Evolutionary conservation across 306 rosid species (phyloP), one percentile per base, ranked within the genome.

Genomic region (Crotalaria pallida): DNA sequence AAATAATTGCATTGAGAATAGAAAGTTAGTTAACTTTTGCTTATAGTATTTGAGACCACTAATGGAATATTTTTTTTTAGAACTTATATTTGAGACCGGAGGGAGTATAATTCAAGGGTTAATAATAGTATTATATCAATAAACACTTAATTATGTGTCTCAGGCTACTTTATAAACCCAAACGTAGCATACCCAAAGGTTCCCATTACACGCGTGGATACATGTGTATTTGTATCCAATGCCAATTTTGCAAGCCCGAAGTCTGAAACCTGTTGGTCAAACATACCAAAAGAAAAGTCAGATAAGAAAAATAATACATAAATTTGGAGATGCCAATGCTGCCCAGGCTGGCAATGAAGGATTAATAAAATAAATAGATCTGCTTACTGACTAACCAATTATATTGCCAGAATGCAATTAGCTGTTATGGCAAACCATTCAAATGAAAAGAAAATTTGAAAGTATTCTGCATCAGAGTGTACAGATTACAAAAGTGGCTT

Each of bases 201-300:
- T 79, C 97, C 99, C 99, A 95, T 95, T 17, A 95, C 99, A 47
- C 99, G 95, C 56, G 99, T 95, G 21, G 97, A 87, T 36, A 95
- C 87, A 48, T 95, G 99, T 24, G 99, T 95, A 84, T 87, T 59
- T 45, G 99, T 47, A 84, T 95, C 99, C 83, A 86, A 75, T 19
- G 96, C 84, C 72, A 95, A 71, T 79, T 95, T 95, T 38, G 97
- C 99, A 80, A 95, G 99, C 68, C 99, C 97, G 59, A 95, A 95
- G 85, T 95, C 99, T 41, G 99, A 86, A 80, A 95, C 97, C 99
- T 95, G 90, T 79, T 50, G 51, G 67, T 58, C 56, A 82, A 77
- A 40, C 26, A 78, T 19, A 26, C 48, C 67, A 22, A 71, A 52
- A 55, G 48, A 71, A 18, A 76, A 23, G 15, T 57, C 56, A 12